These are phyloP conservation scores for Nemania bipapillata DNA, from an alignment of 2,329 filamentous ascomycete species.

Conservation along the genomic window DNA sequence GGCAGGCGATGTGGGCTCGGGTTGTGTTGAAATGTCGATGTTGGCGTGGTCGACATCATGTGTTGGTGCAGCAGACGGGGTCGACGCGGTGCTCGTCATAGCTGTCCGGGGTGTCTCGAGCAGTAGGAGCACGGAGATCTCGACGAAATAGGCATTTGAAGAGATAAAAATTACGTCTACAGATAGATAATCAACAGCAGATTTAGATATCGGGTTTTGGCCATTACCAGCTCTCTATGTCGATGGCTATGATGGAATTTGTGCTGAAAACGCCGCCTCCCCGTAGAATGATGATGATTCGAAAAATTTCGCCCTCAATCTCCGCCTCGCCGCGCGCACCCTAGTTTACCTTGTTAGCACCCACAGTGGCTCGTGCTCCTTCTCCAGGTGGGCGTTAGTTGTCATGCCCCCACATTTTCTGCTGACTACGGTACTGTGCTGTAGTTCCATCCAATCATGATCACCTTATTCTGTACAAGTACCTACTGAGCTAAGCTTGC, in stretches of 20 bases:
- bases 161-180: conserved; percentile 66
- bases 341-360: conserved; percentile 12
- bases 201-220: conserved; percentile 62
- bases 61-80: conserved; percentile 58
- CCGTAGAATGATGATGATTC: conserved; percentile 59
- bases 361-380: conserved; percentile 20
- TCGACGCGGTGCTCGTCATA: conserved; percentile 71
- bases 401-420: conserved; percentile 29
- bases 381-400: background rate
- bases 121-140: conserved; percentile 63
- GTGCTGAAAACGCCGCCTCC: conserved; percentile 57
- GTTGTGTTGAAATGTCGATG: conserved; percentile 34
- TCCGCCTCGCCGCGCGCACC: conserved; percentile 39
- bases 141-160: conserved; percentile 69
- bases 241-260: conserved; percentile 59
- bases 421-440: conserved; percentile 5
- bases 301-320: conserved; percentile 51
- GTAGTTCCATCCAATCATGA: conserved; percentile 30
- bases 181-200: conserved; percentile 56
- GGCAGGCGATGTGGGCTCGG: background rate
- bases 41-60: conserved; percentile 44
- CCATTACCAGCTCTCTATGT: conserved; percentile 64
- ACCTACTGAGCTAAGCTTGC: conserved; percentile 7
- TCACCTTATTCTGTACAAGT: background rate
- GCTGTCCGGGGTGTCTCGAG: conserved; percentile 57